Percentiles rank a stretch among this genome's conserved stretches.
These are phyloP conservation scores for Dispira simplex DNA, from an alignment of 192 early-diverging fungal genomes.

Conservation along the genomic window DNA sequence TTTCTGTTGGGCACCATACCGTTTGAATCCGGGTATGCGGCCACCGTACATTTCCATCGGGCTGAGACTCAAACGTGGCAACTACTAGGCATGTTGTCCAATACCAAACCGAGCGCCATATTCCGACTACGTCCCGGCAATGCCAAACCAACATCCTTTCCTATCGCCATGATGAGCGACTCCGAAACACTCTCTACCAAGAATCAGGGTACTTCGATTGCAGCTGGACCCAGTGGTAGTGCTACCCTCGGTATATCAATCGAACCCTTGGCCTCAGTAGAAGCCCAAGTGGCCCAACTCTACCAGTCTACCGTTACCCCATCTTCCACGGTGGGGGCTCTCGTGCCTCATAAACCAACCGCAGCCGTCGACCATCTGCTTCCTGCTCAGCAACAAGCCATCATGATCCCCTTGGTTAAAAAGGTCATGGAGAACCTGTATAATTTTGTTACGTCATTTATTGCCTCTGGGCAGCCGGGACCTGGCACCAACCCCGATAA, in stretches of 20 bases:
- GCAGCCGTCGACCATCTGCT: conserved; percentile 17
- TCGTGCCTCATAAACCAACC: conserved; percentile 6
- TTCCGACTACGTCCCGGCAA: conserved; percentile 36
- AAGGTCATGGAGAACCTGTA: conserved; percentile 51
- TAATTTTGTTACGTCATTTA: conserved; percentile 61
- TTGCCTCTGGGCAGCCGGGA: conserved; percentile 3
- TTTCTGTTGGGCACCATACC: conserved; percentile 76
- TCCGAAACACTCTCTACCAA: conserved; percentile 14
- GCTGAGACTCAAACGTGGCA: conserved; percentile 60
- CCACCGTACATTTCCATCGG: conserved; percentile 91
- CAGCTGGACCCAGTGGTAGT: conserved; percentile 18
- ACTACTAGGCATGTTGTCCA: conserved; percentile 58
- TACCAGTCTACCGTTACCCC: conserved; percentile 21
- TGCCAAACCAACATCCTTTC: conserved; percentile 6
- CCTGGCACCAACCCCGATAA: conserved; percentile 6
- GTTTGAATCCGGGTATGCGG: conserved; percentile 80
- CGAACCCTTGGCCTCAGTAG: conserved; percentile 63
- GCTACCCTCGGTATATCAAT: conserved; percentile 86
- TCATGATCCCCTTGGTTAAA: conserved; percentile 36
- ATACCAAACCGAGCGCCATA: conserved; percentile 72
- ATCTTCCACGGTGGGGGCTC: conserved; percentile 7
- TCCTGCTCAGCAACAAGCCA: conserved; percentile 22
- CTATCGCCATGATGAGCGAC: conserved; percentile 17
- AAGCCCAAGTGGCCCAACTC: conserved; percentile 30
- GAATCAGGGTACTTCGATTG: not conserved